phyloP scores from a whole-genome alignment of 768 basidiomycete species.

The Rhodotorula taiwanensis region DNA sequence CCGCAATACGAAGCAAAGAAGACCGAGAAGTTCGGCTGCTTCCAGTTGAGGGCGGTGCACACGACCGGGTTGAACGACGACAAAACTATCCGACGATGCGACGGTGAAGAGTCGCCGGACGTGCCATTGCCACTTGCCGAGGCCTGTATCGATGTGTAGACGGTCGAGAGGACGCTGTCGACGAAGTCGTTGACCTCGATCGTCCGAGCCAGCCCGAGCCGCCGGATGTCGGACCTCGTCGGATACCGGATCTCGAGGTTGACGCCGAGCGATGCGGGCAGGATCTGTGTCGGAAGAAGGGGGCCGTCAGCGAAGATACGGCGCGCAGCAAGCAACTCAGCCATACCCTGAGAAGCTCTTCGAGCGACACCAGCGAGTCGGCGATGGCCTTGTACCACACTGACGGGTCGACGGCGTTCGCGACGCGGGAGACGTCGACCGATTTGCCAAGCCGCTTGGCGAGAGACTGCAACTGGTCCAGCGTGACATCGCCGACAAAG shows the following conservation, averaged over 20 bases:
- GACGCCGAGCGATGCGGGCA: constrained; percentile 56
- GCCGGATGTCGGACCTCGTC: constrained; percentile 51
- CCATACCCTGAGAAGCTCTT: constrained; percentile 56
- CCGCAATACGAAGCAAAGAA: constrained; percentile 90
- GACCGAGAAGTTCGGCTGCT: constrained; percentile 97
- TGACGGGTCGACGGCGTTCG: constrained; percentile 29
- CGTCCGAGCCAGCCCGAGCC: constrained; percentile 51
- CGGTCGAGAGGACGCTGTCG: constrained; percentile 72
- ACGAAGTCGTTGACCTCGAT: constrained; percentile 73
- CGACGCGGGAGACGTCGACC: constrained; percentile 41
- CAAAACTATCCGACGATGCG: constrained; percentile 58
- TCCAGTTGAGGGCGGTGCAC: constrained; percentile 92
- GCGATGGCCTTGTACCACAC: constrained; percentile 46
- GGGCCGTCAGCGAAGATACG: constrained; percentile 3
- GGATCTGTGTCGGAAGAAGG: no score
- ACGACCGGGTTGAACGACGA: constrained; percentile 84
- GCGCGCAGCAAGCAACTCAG: constrained; percentile 1
- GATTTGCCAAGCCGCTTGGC: constrained; percentile 52
- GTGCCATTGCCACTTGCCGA: constrained; percentile 5
- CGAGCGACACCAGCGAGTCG: constrained; percentile 59
- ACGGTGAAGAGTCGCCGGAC: constrained; percentile 35
- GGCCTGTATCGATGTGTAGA: constrained; percentile 56
- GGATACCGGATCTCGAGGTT: constrained; percentile 79
- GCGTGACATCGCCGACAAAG: constrained; percentile 74
- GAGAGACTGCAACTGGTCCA: constrained; percentile 67